Conservation (phyloP, 257 asterid species). For the Avicennia marina region DNA sequence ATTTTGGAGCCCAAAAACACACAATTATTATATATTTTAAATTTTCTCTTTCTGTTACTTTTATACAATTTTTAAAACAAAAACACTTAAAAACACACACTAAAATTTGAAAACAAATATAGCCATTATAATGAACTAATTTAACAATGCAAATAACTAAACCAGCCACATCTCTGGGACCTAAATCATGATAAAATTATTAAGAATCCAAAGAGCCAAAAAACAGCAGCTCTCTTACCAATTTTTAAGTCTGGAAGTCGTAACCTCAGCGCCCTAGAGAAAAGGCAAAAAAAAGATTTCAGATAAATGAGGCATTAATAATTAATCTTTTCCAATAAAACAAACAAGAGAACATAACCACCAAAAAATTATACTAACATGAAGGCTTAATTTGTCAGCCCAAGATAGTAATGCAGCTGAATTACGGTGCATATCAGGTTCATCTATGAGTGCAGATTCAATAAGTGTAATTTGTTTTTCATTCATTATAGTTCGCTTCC, state of each 20-base stretch:
- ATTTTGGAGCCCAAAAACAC: too few relatives aligned
- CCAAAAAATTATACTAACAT: slow-evolving; percentile 42
- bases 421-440: slow-evolving; percentile 95
- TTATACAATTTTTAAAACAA: too few relatives aligned
- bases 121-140: too few relatives aligned
- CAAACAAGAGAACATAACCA: background rate
- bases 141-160: too few relatives aligned
- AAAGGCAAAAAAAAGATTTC: slow-evolving; percentile 14
- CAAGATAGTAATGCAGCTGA: slow-evolving; percentile 46
- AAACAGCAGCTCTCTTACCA: slow-evolving; percentile 48
- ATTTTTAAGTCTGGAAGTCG: slow-evolving; percentile 86
- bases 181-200: too few relatives aligned
- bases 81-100: too few relatives aligned
- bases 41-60: too few relatives aligned
- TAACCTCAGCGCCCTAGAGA: slow-evolving; percentile 90
- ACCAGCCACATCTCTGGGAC: too few relatives aligned
- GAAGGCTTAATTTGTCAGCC: slow-evolving; percentile 77
- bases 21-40: too few relatives aligned
- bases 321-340: background rate
- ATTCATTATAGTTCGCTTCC: slow-evolving; percentile 90
- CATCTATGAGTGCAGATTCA: slow-evolving; percentile 69
- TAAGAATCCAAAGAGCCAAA: background rate
- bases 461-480: slow-evolving; percentile 71
- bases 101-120: too few relatives aligned
- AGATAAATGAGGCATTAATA: background rate